A percentile compares a stretch with the other conserved stretches of the same genome.
phyloP scores from a whole-genome alignment of 495 filamentous ascomycete genomes.

The Glonium stellatum region DNA sequence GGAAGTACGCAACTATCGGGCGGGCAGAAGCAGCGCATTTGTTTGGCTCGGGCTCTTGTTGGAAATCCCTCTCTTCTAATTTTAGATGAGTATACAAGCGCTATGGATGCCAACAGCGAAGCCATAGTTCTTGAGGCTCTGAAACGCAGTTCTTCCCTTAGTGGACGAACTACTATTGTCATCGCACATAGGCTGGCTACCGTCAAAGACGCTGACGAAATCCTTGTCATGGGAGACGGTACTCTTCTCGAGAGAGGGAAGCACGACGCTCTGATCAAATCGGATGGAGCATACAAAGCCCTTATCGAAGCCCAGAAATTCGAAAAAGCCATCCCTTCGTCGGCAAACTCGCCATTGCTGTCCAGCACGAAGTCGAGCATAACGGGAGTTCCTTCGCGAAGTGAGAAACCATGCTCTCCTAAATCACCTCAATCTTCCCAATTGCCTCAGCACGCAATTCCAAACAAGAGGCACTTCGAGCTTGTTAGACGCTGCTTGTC shows the following conservation, averaged over 20 bases:
- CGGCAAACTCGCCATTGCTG: not conserved
- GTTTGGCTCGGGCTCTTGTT: conserved; percentile 22
- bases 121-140: not conserved
- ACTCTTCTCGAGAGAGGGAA: conserved; percentile 44
- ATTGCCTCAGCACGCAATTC: not conserved
- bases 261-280: conserved; percentile 40
- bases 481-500: conserved; percentile 1
- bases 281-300: conserved; percentile 42
- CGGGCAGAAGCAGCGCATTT: conserved; percentile 27
- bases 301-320: conserved; percentile 32
- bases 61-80: conserved; percentile 21
- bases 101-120: conserved; percentile 45
- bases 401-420: not conserved
- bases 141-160: conserved; percentile 24
- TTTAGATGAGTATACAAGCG: conserved; percentile 47
- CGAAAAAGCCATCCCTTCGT: not conserved
- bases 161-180: conserved; percentile 36
- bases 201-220: conserved; percentile 46
- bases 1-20: conserved; percentile 12
- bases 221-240: conserved; percentile 48
- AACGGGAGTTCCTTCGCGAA: not conserved
- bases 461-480: not conserved
- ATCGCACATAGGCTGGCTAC: conserved; percentile 57
- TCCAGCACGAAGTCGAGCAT: not conserved
- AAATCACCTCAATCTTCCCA: not conserved